Evolutionary conservation across 2,329 filamentous ascomycete species (phyloP).

Genomic region (Colletotrichum melonis): DNA sequence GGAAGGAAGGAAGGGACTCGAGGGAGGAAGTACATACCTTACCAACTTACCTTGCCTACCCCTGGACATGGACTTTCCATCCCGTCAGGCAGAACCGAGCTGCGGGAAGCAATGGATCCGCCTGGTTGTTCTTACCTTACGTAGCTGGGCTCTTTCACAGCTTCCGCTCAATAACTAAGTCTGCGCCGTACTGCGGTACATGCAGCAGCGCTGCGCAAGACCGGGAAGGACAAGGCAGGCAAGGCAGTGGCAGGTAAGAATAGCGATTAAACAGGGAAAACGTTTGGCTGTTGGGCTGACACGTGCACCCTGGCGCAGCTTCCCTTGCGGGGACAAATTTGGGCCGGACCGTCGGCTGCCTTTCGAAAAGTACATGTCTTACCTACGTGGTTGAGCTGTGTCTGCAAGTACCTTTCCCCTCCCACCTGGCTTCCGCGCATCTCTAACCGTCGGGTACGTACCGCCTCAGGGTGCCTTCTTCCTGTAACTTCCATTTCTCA

Average conservation of each 20-base stretch:
- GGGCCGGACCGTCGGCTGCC: not conserved
- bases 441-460: not conserved
- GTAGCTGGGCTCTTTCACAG: not conserved
- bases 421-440: not conserved
- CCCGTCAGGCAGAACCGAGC: constrained; percentile 4
- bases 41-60: too few species aligned
- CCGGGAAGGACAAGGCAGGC: not conserved
- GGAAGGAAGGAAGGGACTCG: too few species aligned
- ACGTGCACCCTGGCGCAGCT: constrained; percentile 36
- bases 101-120: not conserved
- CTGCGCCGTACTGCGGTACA: not conserved
- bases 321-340: constrained; percentile 15
- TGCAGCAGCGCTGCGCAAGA: not conserved
- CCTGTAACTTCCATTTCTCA: not conserved
- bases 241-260: constrained; percentile 31
- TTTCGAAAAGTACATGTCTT: not conserved
- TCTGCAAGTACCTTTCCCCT: not conserved
- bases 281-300: constrained; percentile 35
- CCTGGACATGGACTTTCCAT: not conserved
- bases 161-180: not conserved
- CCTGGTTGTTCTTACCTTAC: not conserved
- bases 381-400: not conserved
- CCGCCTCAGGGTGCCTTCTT: not conserved
- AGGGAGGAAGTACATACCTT: not conserved
- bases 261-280: constrained; percentile 27